Evolutionary conservation across 192 early-diverging fungal species (phyloP), one percentile per base, ranked within the genome.

Genomic region (Funneliformis mosseae): DNA sequence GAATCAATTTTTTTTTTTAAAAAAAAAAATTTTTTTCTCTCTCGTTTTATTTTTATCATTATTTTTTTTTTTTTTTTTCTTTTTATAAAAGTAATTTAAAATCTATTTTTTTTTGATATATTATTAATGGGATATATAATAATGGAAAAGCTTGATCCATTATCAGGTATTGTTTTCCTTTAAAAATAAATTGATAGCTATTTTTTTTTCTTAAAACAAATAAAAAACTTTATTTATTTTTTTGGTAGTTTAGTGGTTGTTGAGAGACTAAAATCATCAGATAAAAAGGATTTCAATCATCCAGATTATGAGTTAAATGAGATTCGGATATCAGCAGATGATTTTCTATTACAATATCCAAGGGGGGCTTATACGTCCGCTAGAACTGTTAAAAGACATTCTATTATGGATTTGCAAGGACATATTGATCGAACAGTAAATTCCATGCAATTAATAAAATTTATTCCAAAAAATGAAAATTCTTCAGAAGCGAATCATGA

Each of bases 281-380:
- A 27, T 67, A 27, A 33, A 67, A 33, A 67, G 11, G 6, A 27
- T 5, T 38, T 27, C 1, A 33, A 25, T 25, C 9, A 25, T 16
- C 14, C 64, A 5, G 64, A 38, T 27, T 67, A 14, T 27, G 10
- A 4, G 16, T 33, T 67, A 67, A 16, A 4, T 67, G 64, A 38
- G 18, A 23, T 18, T 33, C 9, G 27, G 16, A 12, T 28, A 67
- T 27, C 27, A 38, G 6, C 64, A 27, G 16, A 33, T 0, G 68
- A 70, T n/a, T 70, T 70, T 43, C 41, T 70, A 41, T 43, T 70
- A 42, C 11, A 43, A n/a, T 70, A 45, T 70, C 68, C 68, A 11
- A 38, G 68, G 43, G 68, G 90, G 9, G 87, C 92, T 2, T 93
- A 93, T 79, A 93, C 92, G 3, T 86, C 86, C 4, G 90, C 88